A percentile compares a stretch with the other conserved stretches of the same genome.
Conservation (phyloP, 805 yeast species). For the Debaryomyces castellii region DNA sequence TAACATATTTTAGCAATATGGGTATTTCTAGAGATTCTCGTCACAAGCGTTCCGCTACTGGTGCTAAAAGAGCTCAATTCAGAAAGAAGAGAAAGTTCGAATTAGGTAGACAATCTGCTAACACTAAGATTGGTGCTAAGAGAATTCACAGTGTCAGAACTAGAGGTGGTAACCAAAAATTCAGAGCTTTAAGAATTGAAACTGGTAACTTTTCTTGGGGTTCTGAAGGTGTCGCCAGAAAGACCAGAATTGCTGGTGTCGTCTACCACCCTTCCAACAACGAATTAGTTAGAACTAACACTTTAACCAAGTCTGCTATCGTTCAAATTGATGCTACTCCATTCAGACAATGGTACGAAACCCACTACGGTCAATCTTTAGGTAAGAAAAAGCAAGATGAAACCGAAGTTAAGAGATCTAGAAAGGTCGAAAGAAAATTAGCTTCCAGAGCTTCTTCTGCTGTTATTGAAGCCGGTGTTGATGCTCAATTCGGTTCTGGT, state of each 20-base stretch:
- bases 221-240: constrained; percentile 97
- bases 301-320: constrained; percentile 97
- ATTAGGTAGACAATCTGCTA: constrained; percentile 99
- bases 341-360: constrained; percentile 98
- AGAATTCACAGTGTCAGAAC: constrained; percentile 99
- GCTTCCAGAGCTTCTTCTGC: constrained; percentile 88
- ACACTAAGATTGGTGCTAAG: constrained; percentile 98
- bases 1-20: constrained; percentile 53
- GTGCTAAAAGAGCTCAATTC: constrained; percentile 99
- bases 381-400: constrained; percentile 71
- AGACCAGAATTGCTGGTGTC: constrained; percentile 98
- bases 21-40: constrained; percentile 99
- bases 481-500: constrained; percentile 97
- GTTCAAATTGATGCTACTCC: constrained; percentile 99
- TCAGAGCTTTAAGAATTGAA: constrained; percentile 99
- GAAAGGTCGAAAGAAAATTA: constrained; percentile 85
- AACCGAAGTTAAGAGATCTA: constrained; percentile 66
- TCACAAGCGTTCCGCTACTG: constrained; percentile 99
- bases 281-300: constrained; percentile 99
- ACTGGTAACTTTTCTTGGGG: constrained; percentile 99
- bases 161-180: constrained; percentile 99
- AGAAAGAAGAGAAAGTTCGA: constrained; percentile 99
- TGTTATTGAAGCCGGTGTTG: constrained; percentile 86
- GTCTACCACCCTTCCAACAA: constrained; percentile 99
- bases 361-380: constrained; percentile 92